Evolutionary conservation across 2,329 filamentous ascomycete genomes (phyloP), one percentile per base, ranked within the genome.

Genomic region (Talaromyces pinophilus): DNA sequence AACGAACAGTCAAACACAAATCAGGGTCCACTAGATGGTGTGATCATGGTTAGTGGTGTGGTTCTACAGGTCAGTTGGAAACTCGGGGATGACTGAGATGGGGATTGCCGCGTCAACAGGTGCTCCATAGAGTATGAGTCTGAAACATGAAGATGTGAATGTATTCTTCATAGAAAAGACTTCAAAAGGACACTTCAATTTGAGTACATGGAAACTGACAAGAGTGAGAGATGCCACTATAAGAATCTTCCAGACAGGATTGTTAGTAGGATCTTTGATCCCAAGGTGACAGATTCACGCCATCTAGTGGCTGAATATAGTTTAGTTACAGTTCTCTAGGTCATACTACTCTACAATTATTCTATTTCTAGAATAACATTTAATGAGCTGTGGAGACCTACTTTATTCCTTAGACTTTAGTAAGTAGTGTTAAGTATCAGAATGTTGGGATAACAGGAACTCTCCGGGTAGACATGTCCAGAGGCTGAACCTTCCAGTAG

Each of bases 111-210:
- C n/a, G 30, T 38, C 54, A 57, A 35, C 50, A 35, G 17, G 11
- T 57, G 54, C 54, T 57, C 54, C 54, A 57, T 57, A 57, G 54
- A 57, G 54, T 11, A 38, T 40, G 54, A 57, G 33, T 35, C 54
- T 57, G 54, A 57, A 57, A 57, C 54, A 54, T 38, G 33, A 33
- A 11, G 6, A 30, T 33, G 25, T 8, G 28, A 50, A 25, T 11
- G 25, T 15, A 25, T 15, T 22, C 15, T 38, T 30, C 54, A 40
- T 35, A 8, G n/a, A 8, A 38, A 57, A 13, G 28, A 4, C 22
- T 28, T 8, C 2, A 15, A 57, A 55, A 25, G 54, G 15, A 25
- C 10, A 38, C 8, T 38, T 22, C 15, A 33, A 10, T 33, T 33
- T n/a, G 2, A 35, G 52, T 57, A 57, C 22, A 57, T 13, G 8